Evolutionary conservation across 2,329 filamentous ascomycete species (phyloP).

Genomic region (Aspergillus ochraceus): DNA sequence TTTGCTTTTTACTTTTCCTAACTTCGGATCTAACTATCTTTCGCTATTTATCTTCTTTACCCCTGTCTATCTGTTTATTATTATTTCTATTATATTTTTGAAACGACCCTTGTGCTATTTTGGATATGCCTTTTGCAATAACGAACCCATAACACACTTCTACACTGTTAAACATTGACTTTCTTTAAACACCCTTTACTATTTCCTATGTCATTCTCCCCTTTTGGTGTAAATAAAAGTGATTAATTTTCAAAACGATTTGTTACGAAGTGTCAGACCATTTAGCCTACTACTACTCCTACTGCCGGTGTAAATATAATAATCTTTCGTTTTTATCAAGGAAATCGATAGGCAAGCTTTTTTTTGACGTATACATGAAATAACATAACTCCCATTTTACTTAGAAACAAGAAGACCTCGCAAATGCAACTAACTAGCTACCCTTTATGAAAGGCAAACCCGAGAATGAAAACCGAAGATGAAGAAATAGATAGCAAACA

Average conservation of each 20-base stretch:
- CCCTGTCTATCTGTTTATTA: neutral
- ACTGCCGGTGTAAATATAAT: too few species aligned
- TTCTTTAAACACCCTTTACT: slow-evolving; percentile 4
- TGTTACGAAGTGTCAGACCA: neutral
- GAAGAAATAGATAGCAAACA: neutral
- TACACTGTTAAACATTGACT: neutral
- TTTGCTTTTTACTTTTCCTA: neutral
- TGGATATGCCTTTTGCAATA: neutral
- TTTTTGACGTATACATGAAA: neutral
- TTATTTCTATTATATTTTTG: neutral
- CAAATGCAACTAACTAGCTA: neutral
- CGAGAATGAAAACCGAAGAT: neutral
- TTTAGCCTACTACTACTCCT: too few species aligned
- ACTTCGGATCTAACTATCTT: neutral
- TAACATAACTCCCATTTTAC: neutral
- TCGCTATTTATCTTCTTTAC: neutral
- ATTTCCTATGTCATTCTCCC: neutral
- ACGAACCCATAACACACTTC: neutral
- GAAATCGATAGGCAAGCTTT: too few species aligned
- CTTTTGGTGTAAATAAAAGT: neutral
- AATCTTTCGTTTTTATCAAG: too few species aligned
- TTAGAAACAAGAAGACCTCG: neutral
- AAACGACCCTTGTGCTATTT: neutral
- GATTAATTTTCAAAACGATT: neutral
- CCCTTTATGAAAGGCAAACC: neutral